Conservation (phyloP, 768 basidiomycete genomes). For the Tephrocybe sp. region DNA sequence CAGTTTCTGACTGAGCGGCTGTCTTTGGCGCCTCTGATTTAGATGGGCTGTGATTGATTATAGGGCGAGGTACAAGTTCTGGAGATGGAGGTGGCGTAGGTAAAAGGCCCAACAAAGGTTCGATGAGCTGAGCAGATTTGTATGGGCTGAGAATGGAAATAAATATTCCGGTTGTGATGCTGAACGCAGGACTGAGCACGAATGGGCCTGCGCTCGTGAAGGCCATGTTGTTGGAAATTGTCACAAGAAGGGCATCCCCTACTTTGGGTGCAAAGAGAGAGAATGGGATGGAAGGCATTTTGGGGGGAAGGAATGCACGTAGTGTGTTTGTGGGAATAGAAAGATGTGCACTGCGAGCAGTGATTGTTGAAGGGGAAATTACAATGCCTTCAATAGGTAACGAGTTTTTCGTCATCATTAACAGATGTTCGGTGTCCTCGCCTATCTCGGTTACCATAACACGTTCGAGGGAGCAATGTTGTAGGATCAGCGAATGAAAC, state of each 20-base stretch:
- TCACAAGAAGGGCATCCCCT: slow-evolving; percentile 13
- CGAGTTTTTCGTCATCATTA: slow-evolving; percentile 7
- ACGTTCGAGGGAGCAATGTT: slow-evolving; percentile 6
- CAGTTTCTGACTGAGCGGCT: too few species aligned
- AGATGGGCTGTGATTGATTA: neutral
- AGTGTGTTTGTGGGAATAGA: slow-evolving; percentile 7
- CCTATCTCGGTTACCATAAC: neutral
- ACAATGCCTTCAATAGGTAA: slow-evolving; percentile 10
- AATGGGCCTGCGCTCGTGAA: slow-evolving; percentile 16
- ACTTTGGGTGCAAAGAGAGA: slow-evolving; percentile 18
- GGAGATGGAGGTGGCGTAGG: slow-evolving; percentile 41
- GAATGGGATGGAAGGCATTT: slow-evolving; percentile 3
- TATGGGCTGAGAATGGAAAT: slow-evolving; percentile 34
- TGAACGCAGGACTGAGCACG: slow-evolving; percentile 25
- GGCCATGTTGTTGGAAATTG: neutral
- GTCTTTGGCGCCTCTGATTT: neutral
- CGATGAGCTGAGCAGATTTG: slow-evolving; percentile 14
- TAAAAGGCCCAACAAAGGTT: slow-evolving; percentile 17
- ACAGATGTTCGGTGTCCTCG: neutral
- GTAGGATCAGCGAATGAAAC: slow-evolving; percentile 15
- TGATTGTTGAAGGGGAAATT: neutral
- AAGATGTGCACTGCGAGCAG: neutral
- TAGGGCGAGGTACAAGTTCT: slow-evolving; percentile 18
- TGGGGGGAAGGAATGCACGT: slow-evolving; percentile 6
- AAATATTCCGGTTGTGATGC: slow-evolving; percentile 21